These are phyloP conservation scores for Candida krabiensis DNA, from an alignment of 805 yeast species.

Conservation along the genomic window DNA sequence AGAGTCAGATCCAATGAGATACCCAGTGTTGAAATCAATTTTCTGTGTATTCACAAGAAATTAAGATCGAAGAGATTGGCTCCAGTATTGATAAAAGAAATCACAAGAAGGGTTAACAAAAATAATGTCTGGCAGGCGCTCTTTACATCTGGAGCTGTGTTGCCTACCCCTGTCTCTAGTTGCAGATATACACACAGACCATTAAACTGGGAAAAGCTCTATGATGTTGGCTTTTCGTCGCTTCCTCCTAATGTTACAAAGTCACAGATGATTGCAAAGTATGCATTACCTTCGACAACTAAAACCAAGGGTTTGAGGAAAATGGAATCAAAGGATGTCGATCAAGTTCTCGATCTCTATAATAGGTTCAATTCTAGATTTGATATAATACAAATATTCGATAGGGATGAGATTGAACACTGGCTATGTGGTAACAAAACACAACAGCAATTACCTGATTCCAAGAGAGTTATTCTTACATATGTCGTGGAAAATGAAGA, in stretches of 20 bases:
- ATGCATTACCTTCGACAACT: constrained; percentile 53
- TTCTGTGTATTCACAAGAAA: constrained; percentile 91
- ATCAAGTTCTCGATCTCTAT: constrained; percentile 60
- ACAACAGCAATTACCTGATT: constrained; percentile 18
- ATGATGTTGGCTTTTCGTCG: constrained; percentile 87
- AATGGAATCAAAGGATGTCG: constrained; percentile 61
- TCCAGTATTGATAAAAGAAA: constrained; percentile 90
- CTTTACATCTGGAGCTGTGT: constrained; percentile 86
- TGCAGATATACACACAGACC: constrained; percentile 94
- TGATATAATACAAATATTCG: constrained; percentile 70
- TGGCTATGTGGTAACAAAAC: constrained; percentile 66
- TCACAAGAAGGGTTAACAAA: constrained; percentile 87
- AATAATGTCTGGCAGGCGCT: constrained; percentile 92
- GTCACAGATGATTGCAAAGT: constrained; percentile 62
- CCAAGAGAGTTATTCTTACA: constrained; percentile 60
- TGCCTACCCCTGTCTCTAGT: constrained; percentile 90
- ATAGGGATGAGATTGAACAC: constrained; percentile 67
- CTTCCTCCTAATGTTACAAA: constrained; percentile 72
- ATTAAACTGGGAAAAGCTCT: constrained; percentile 83
- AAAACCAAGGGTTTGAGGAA: constrained; percentile 55
- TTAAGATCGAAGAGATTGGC: constrained; percentile 91
- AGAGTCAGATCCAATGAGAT: constrained; percentile 49
- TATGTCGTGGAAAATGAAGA: constrained; percentile 71
- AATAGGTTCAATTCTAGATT: constrained; percentile 63
- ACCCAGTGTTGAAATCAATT: constrained; percentile 85